Percentiles rank a stretch among this genome's conserved stretches.
These are phyloP conservation scores for Cytospora paraplurivora DNA, from an alignment of 2,329 filamentous ascomycete species.

Conservation along the genomic window DNA sequence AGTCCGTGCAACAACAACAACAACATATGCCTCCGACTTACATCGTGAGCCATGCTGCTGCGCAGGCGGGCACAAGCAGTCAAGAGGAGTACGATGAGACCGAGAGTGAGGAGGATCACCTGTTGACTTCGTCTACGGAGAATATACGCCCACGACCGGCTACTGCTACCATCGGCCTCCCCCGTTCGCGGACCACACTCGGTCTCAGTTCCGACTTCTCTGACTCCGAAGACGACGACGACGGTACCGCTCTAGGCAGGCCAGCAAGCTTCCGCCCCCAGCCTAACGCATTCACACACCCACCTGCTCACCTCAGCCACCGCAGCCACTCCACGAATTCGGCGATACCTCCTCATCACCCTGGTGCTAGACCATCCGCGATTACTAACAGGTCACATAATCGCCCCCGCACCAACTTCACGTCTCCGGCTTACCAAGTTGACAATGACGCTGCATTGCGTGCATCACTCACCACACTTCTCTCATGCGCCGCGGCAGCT, in stretches of 20 bases:
- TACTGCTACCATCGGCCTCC: constrained; percentile 29
- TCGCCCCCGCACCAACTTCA: constrained; percentile 59
- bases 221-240: constrained; percentile 65
- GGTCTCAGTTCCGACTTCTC: constrained; percentile 41
- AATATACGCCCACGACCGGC: constrained; percentile 42
- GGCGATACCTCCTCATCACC: constrained; percentile 48
- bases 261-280: constrained; percentile 74
- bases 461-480: constrained; percentile 88
- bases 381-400: constrained; percentile 52
- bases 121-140: constrained; percentile 62
- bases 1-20: constrained; percentile 41
- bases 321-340: constrained; percentile 54
- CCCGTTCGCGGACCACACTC: constrained; percentile 41
- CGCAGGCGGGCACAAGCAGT: constrained; percentile 64
- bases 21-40: constrained; percentile 39
- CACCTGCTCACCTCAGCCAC: constrained; percentile 57
- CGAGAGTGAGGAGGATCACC: constrained; percentile 81
- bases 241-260: constrained; percentile 76
- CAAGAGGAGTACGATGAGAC: constrained; percentile 95
- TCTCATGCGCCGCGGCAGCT: constrained; percentile 93
- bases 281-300: constrained; percentile 90
- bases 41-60: constrained; percentile 43
- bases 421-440: constrained; percentile 74
- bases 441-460: constrained; percentile 93
- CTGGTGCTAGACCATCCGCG: constrained; percentile 36